Evolutionary conservation across 1,139 yeast species (phyloP).

Genomic region (Blastobotrys raffinosifermentans): DNA sequence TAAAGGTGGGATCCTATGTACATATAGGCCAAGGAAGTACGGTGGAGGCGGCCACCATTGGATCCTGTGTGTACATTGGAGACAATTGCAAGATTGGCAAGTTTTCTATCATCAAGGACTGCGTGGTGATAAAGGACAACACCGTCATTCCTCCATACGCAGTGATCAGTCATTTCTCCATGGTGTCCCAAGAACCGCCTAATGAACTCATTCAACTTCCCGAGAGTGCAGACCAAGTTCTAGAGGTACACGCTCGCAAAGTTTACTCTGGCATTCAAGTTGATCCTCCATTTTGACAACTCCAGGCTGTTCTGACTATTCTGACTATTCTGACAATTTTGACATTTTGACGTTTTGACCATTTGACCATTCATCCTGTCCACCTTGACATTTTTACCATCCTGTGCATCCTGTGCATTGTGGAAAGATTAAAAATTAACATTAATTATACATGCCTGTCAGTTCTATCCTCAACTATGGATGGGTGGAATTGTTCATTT

Average conservation of each 20-base stretch:
- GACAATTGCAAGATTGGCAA: constrained; percentile 51
- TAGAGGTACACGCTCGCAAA: constrained; percentile 31
- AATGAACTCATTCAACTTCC: constrained; percentile 27
- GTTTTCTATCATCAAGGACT: constrained; percentile 53
- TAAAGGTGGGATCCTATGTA: constrained; percentile 55
- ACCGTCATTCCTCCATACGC: constrained; percentile 49
- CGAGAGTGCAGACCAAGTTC: constrained; percentile 32
- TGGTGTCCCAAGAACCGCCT: constrained; percentile 37
- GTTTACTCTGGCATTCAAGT: constrained; percentile 27
- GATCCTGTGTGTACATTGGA: constrained; percentile 50
- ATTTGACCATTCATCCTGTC: too few relatives aligned
- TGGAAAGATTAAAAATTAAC: too few relatives aligned
- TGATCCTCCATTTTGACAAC: constrained; percentile 12
- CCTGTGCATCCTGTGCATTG: too few relatives aligned
- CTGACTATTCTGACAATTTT: too few relatives aligned
- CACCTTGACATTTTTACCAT: too few relatives aligned
- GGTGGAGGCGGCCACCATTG: constrained; percentile 39
- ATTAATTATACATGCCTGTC: too few relatives aligned
- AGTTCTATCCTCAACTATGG: too few relatives aligned
- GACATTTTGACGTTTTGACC: too few relatives aligned
- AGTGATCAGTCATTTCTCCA: constrained; percentile 57
- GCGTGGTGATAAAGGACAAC: constrained; percentile 47
- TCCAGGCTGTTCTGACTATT: too few relatives aligned
- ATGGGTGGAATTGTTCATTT: too few relatives aligned
- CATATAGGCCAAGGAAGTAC: constrained; percentile 42